Base-by-base conservation (phyloP, 1,284 basidiomycete genomes). In the Rhodofomes roseus region DNA sequence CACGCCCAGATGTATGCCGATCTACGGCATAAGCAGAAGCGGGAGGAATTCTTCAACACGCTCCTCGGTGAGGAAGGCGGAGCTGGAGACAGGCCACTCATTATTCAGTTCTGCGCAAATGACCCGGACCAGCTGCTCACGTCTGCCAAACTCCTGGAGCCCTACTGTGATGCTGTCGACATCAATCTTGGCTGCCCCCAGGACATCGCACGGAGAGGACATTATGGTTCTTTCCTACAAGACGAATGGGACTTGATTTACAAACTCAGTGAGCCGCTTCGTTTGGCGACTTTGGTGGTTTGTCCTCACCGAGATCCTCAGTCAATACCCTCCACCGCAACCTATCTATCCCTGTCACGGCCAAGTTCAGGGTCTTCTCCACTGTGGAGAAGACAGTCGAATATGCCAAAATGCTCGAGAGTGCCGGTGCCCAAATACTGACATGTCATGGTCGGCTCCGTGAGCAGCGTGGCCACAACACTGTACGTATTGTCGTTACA, bases 181-280 rank as follows among this genome's bases (percentile, higher is more conserved):
- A 83, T 98, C 73, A 98, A 99, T 73, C 81, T 99, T 31, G 95
- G 95, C 0, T 98, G 96, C 71, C 96, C 96, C 0, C 96, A 99
- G 70, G 94, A 96, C 57, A 98, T 99, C 62, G 96, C 96, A 0
- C 83, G 85, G 62, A 79, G 86, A 43, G 96, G 96, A 0, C 83
- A 84, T 60, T 99, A 98, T 66, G 96, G 96, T 0, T 85, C 90
- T 1, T 98, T 92, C 76, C 72, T 99, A 51, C 93, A 95, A 79
- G 96, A 98, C 62, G 94, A 98, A 57, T 98, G 95, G 95, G 87
- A 92, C 11, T 72, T 97, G 54, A 87, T 97, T 29, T 86, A 86
- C 63, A 77, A 79, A 31, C 80, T 98, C 52, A 90, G 94, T 94
- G 66, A 67, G 90, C 11, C 5, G 5, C 11, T 81, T 16, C 16